Base-by-base conservation (phyloP, 345 rosid species). In the Citrus maxima region DNA sequence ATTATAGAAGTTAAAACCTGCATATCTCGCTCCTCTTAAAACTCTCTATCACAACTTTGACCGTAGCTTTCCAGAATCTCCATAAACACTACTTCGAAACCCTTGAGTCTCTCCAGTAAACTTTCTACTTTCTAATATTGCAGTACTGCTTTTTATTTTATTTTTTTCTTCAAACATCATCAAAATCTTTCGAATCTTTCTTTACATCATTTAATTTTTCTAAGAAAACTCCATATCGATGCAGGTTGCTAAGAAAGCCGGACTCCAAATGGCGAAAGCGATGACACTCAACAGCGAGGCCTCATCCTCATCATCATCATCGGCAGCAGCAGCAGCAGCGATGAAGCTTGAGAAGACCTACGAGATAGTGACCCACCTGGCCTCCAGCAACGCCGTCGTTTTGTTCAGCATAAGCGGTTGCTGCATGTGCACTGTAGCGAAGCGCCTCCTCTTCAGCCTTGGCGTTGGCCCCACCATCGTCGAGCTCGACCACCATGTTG, bases 371-470 rank as follows among this genome's bases (percentile, higher is more conserved):
- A 79, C 88, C 77, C 80, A 77, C 75, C 77, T 94, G 67, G 99
- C 90, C 0, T 74, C 90, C 1, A 86, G 89, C 70, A 94, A 88
- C 56, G 93, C 98, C 2, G 95, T 93, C 83, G 98, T 95, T 58
- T 79, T 95, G 67, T 93, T 95, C 88, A 91, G 97, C 80, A 67
- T 86, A 80, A 92, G 94, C 72, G 90, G 93, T 0, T 95, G 99
- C 78, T 92, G 99, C 88, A 92, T 95, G 99, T 92, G 99, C 86
- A 95, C 97, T 7, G 97, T 92, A 72, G 90, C 95, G 37, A 92
- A 93, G 84, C 95, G 97, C 68, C 97, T 95, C 80, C 94, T 95
- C 76, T 89, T 92, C 58, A 87, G 97, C 55, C 90, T 93, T 24
- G 98, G 97, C 0, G 99, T 94, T 2, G 95, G 98, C 4, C 99